Conservation (phyloP, 2,329 filamentous ascomycete species). For the Gaeumannomyces sp. region DNA sequence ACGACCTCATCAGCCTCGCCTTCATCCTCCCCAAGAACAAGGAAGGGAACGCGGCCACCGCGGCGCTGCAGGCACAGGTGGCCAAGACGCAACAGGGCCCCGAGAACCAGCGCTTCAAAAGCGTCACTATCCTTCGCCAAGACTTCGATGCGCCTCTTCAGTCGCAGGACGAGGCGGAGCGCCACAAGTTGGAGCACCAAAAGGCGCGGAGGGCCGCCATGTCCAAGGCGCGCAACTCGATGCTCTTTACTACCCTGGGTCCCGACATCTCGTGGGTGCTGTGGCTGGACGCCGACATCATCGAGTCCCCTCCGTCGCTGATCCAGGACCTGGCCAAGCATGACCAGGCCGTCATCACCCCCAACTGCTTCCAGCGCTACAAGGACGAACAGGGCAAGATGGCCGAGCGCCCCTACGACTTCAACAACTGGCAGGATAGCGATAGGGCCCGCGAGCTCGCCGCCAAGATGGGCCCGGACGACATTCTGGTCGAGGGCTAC, state of each 20-base stretch:
- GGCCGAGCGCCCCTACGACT: constrained; percentile 85
- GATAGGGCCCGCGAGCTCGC: constrained; percentile 69
- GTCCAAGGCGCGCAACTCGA: constrained; percentile 87
- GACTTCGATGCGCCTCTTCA: constrained; percentile 79
- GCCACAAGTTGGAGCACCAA: constrained; percentile 88
- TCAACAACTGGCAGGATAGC: constrained; percentile 96
- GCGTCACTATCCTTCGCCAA: constrained; percentile 88
- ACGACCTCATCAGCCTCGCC: constrained; percentile 87
- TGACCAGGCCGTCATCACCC: constrained; percentile 85
- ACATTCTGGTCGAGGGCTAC: constrained; percentile 91
- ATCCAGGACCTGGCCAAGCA: constrained; percentile 88
- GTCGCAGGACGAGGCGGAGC: constrained; percentile 80
- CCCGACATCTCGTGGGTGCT: constrained; percentile 92
- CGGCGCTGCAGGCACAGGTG: constrained; percentile 77
- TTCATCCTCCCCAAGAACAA: constrained; percentile 95
- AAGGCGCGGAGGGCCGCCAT: constrained; percentile 81
- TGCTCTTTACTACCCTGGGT: constrained; percentile 91
- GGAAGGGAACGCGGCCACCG: constrained; percentile 82
- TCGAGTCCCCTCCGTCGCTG: constrained; percentile 77
- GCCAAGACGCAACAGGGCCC: constrained; percentile 78
- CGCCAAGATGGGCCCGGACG: constrained; percentile 77
- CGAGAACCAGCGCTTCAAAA: constrained; percentile 78
- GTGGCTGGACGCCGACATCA: constrained; percentile 88
- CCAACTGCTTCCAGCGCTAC: constrained; percentile 92
- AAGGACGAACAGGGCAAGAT: constrained; percentile 62